Evolutionary conservation across 495 filamentous ascomycete species (phyloP), one percentile per base, ranked within the genome.

Genomic region (Penicillium cataractarum): DNA sequence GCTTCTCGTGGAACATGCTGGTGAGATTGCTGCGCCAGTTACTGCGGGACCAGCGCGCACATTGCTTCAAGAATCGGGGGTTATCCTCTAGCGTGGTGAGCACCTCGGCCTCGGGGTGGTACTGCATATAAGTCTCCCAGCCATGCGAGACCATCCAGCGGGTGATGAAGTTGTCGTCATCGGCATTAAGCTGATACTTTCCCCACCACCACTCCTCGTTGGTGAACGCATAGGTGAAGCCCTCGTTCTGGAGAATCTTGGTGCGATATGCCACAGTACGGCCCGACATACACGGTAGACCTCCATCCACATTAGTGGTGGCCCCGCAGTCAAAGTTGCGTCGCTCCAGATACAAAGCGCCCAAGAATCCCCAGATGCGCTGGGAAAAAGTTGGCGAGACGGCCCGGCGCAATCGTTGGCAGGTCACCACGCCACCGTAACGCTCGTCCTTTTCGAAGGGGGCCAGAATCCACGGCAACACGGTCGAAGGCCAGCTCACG

Each of bases 291-390:
- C 92, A 95, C 29, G 92, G 92, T 22, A 93, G 85, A 21, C 92
- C 92, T 49, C 92, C 92, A 72, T 96, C 92, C 49, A 95, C 83
- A 72, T 90, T 87, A 62, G 92, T 91, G 33, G 91, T 93, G 10
- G 92, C 90, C 48, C 90, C 91, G 72, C 92, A 93, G 74, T 96
- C 92, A 70, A 94, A 96, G 71, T 94, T 95, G 49, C 92, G 83
- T 40, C 92, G 82, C 69, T 93, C 89, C 51, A 96, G 87, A 70
- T 96, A 96, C 33, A 88, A 80, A 27, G 90, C 90, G 2, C 91
- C 92, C 17, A 96, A 82, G 76, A 89, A 96, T 65, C 89, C 87
- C 85, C 84, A 95, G 55, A 88, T 71, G 19, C 82, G 82, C 57
- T 85, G 82, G 32, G 73, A 78, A 49, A 87, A 70, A 40, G 82